Conservation (phyloP, 208 protist genomes). For the Leptomonas seymouri region DNA sequence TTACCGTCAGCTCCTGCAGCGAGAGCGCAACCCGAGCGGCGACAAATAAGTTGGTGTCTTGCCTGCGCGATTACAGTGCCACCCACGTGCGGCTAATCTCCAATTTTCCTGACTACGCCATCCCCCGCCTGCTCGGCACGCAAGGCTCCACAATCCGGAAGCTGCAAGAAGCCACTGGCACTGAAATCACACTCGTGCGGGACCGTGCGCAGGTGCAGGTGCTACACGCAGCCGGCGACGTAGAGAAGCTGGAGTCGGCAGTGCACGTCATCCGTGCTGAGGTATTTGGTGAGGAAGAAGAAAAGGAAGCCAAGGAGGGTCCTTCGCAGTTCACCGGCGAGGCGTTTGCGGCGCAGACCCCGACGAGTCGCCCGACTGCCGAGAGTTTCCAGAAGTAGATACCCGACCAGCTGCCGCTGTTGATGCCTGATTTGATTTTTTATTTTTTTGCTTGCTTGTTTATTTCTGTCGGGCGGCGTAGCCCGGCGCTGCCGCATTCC, state of each 20-base stretch:
- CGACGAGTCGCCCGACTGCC: neutral
- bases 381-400: neutral
- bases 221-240: constrained; percentile 37
- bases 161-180: constrained; percentile 39
- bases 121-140: constrained; percentile 38
- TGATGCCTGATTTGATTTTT: constrained; percentile 1
- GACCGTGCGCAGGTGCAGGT: constrained; percentile 46
- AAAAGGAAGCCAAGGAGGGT: neutral
- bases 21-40: constrained; percentile 32
- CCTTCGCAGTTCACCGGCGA: neutral
- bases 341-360: constrained; percentile 10
- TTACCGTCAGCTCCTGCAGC: constrained; percentile 41
- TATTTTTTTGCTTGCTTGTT: constrained; percentile 10
- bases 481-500: no score
- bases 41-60: constrained; percentile 24
- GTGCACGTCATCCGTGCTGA: constrained; percentile 22
- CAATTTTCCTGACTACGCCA: constrained; percentile 28
- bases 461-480: neutral
- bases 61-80: constrained; percentile 26
- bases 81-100: constrained; percentile 39
- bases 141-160: constrained; percentile 36
- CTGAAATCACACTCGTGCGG: constrained; percentile 42
- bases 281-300: constrained; percentile 16
- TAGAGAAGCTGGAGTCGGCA: constrained; percentile 35
- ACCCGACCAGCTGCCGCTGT: neutral